These are phyloP conservation scores for Brassica incana DNA, from an alignment of 345 rosid species.

Conservation along the genomic window DNA sequence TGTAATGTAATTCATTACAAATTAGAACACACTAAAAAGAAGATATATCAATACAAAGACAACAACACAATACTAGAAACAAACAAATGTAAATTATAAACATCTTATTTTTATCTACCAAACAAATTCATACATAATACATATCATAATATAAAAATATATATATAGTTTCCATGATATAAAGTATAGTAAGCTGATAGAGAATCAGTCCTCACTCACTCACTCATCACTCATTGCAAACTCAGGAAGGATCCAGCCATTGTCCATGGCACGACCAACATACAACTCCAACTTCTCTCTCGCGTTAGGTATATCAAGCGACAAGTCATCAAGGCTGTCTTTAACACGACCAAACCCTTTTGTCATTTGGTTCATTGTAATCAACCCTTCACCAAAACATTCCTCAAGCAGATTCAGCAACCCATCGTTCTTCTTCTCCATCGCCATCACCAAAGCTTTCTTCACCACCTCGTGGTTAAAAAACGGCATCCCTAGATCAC, in stretches of 20 bases:
- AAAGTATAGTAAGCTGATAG: slow-evolving; percentile 18
- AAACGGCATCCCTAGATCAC: slow-evolving; percentile 96
- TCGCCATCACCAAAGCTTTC: slow-evolving; percentile 98
- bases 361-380: slow-evolving; percentile 89
- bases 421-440: slow-evolving; percentile 97
- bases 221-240: slow-evolving; percentile 43
- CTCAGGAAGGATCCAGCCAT: slow-evolving; percentile 75
- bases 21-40: slow-evolving; percentile 18
- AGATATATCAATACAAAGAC: slow-evolving; percentile 16
- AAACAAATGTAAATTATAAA: slow-evolving; percentile 18
- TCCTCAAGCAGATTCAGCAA: slow-evolving; percentile 82
- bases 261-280: slow-evolving; percentile 61
- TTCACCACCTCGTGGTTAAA: slow-evolving; percentile 98
- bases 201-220: slow-evolving; percentile 29
- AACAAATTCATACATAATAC: slow-evolving; percentile 12
- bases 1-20: slow-evolving; percentile 7
- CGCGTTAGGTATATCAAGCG: slow-evolving; percentile 93
- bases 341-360: slow-evolving; percentile 84
- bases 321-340: slow-evolving; percentile 93
- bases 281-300: slow-evolving; percentile 75
- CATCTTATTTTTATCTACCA: slow-evolving; percentile 31
- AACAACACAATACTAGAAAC: slow-evolving; percentile 5
- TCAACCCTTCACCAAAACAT: slow-evolving; percentile 84
- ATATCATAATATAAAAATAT: neutral
- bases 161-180: slow-evolving; percentile 4